Base-by-base conservation (phyloP, 2,329 filamentous ascomycete species). In the Exophiala dermatitidis region DNA sequence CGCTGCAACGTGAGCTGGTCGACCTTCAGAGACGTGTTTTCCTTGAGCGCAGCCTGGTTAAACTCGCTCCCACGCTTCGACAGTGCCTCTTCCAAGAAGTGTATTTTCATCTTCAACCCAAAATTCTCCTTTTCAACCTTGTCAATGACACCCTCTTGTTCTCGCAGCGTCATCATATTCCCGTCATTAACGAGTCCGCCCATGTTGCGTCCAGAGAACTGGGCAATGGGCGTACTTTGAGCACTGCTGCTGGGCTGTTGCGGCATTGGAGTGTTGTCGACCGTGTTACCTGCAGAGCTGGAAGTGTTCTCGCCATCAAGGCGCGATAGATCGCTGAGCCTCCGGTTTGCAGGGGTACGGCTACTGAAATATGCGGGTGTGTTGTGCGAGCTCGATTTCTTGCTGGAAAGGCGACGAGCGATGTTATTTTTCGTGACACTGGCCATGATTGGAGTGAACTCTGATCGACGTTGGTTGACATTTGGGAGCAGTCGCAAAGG, bases 121-220 rank as follows among this genome's bases (percentile, higher is more conserved):
- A 97, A 98, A 67, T 98, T 98, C 67, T 97, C 93, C 74, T 98
- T 98, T 67, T 96, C 90, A 63, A 98, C 91, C 66, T 88, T 88
- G 72, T 96, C 88, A 63, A 98, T 91, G 61, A 82, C 81, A 62
- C 89, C 90, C 71, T 97, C 93, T 69, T 98, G 93, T 67, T 98
- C 93, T 57, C 90, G 84, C 53, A 98, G 72, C 1, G 93, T 95
- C 62, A 96, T 78, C 66, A 94, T 85, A 63, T 96, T 95, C 19
- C 90, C 90, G 63, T 93, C 86, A 57, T 90, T 85, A 36, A 95
- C 71, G 3, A 88, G 80, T 0, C 83, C 85, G 49, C 82, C 83
- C 49, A 77, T 78, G 43, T 78, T 80, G 56, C 79, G 78, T 53
- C 84, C 79, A 4, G 84, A 79, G 33, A 88, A 73, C 54, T 84